phyloP scores from a whole-genome alignment of 495 filamentous ascomycete genomes.

The Jackrogersella multiformis region DNA sequence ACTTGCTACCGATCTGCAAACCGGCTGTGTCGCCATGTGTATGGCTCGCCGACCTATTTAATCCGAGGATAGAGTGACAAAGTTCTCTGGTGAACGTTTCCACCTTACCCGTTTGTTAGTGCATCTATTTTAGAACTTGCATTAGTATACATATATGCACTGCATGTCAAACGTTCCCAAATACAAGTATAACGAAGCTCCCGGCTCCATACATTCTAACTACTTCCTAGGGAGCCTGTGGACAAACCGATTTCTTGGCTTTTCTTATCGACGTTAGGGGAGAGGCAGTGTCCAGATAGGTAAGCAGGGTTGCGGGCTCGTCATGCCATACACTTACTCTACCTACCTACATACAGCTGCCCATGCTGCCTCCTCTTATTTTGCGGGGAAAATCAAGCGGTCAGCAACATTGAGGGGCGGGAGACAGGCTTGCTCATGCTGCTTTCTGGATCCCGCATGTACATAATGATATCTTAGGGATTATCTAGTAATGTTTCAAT shows the following conservation, averaged over 20 bases:
- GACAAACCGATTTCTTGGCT: background rate
- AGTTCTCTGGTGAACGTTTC: slow-evolving; percentile 1
- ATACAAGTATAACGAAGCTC: background rate
- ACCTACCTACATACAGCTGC: no score
- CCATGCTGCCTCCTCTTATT: slow-evolving; percentile 3
- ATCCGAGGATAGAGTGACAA: background rate
- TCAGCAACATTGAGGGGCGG: slow-evolving; percentile 3
- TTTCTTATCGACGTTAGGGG: background rate
- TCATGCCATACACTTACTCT: background rate
- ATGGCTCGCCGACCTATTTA: background rate
- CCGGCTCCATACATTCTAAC: background rate
- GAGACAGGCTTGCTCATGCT: background rate
- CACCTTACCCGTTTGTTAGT: slow-evolving; percentile 3
- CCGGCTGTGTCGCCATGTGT: slow-evolving; percentile 5
- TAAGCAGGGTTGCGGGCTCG: background rate
- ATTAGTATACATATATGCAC: background rate
- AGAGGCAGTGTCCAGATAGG: background rate
- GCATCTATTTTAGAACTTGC: background rate
- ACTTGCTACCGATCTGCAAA: slow-evolving; percentile 2
- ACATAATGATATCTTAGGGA: background rate
- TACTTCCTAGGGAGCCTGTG: no score
- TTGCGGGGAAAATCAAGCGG: slow-evolving; percentile 14
- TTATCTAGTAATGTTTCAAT: background rate
- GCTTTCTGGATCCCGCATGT: background rate
- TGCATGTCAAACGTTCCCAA: slow-evolving; percentile 4